phyloP scores from a whole-genome alignment of 495 filamentous ascomycete species.

The Hyaloscypha finlandica region DNA sequence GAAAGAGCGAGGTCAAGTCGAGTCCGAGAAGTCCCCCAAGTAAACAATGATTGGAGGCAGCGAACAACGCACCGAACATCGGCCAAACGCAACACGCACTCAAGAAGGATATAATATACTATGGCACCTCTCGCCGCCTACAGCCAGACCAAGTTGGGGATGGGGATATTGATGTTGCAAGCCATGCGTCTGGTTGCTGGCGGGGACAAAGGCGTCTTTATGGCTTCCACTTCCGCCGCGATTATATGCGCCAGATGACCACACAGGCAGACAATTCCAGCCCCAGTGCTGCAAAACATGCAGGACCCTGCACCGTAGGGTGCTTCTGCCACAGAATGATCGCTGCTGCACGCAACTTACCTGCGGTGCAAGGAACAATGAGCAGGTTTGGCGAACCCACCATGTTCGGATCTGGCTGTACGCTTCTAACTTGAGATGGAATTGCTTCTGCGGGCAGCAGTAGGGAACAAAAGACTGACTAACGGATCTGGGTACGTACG shows the following conservation, averaged over 20 bases:
- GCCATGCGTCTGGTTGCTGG: not conserved
- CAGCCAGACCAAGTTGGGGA: conserved; percentile 8
- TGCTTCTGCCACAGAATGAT: conserved; percentile 19
- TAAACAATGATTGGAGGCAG: conserved; percentile 6
- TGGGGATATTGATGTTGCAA: conserved; percentile 26
- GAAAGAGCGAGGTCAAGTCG: conserved; percentile 11
- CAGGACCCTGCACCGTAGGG: conserved; percentile 1
- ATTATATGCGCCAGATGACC: conserved; percentile 11
- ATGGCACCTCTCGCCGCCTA: conserved; percentile 3
- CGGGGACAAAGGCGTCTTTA: conserved; percentile 26
- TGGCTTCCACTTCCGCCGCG: conserved; percentile 10
- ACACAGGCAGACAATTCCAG: conserved; percentile 7
- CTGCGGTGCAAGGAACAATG: conserved; percentile 27
- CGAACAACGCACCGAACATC: not conserved
- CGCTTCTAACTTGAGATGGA: conserved; percentile 22
- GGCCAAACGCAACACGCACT: conserved; percentile 6
- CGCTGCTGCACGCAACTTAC: conserved; percentile 29
- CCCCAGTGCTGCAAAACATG: conserved; percentile 5
- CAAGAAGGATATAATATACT: not conserved
- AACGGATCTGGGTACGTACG: conserved; percentile 20
- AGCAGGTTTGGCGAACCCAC: conserved; percentile 4
- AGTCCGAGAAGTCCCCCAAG: conserved; percentile 1
- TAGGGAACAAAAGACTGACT: conserved; percentile 16
- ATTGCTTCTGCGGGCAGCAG: conserved; percentile 23
- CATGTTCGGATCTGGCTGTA: conserved; percentile 13